phyloP scores from a whole-genome alignment of 1,284 basidiomycete genomes.

The Moniliophthora roreri region DNA sequence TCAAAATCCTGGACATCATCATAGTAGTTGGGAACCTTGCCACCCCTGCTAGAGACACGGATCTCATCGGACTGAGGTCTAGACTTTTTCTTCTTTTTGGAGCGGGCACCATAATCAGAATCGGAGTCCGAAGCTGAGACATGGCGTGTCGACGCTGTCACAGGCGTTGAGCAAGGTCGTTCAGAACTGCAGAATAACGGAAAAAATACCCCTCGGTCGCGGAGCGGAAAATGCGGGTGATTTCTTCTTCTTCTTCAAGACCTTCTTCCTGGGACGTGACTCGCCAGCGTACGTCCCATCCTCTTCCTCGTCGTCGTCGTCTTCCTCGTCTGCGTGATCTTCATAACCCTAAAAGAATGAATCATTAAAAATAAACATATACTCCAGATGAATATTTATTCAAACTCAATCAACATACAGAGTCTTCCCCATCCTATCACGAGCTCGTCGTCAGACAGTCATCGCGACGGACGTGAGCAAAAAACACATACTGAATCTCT shows the following conservation, averaged over 20 bases:
- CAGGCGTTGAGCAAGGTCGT: constrained; percentile 21
- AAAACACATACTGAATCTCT: constrained; percentile 34
- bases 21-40: constrained; percentile 82
- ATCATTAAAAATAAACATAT: no score
- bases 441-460: constrained; percentile 2
- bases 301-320: constrained; percentile 61
- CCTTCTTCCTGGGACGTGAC: constrained; percentile 62
- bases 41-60: constrained; percentile 80
- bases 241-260: constrained; percentile 66
- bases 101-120: constrained; percentile 84
- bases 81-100: constrained; percentile 83
- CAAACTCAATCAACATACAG: constrained; percentile 42
- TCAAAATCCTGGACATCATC: constrained; percentile 84
- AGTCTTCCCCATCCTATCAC: constrained; percentile 61
- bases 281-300: constrained; percentile 78
- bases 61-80: constrained; percentile 62
- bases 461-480: constrained; percentile 6
- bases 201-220: constrained; percentile 53
- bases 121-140: constrained; percentile 73
- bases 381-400: neutral
- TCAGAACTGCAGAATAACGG: constrained; percentile 8
- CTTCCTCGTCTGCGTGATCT: constrained; percentile 48
- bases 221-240: constrained; percentile 39
- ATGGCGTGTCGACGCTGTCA: constrained; percentile 46
- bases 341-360: constrained; percentile 60